phyloP scores from a whole-genome alignment of 345 rosid genomes.

The Gynandropsis gynandra region DNA sequence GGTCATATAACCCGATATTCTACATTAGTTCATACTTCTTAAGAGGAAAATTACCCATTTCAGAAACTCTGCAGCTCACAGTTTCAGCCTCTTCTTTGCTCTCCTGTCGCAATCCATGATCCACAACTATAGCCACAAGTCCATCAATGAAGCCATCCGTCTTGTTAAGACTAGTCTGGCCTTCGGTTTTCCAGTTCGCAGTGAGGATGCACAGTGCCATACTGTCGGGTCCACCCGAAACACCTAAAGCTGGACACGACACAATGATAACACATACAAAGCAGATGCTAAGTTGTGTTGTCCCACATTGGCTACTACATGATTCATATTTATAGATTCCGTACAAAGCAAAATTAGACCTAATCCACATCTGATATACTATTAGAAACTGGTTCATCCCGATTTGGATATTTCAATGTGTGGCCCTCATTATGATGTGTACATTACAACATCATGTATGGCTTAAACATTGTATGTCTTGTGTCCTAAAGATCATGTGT shows the following conservation, averaged over 20 bases:
- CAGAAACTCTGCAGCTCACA: conserved; percentile 55
- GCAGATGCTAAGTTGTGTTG: too few relatives aligned
- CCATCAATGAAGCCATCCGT: conserved; percentile 56
- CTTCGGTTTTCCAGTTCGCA: conserved; percentile 70
- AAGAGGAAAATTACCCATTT: conserved; percentile 54
- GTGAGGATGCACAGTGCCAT: conserved; percentile 80
- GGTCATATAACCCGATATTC: not conserved
- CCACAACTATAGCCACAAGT: conserved; percentile 73
- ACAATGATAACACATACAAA: not conserved
- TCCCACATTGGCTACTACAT: too few relatives aligned
- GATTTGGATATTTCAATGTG: too few relatives aligned
- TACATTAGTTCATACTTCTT: conserved; percentile 10
- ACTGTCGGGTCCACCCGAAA: conserved; percentile 95
- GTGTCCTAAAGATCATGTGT: too few relatives aligned
- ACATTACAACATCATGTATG: too few relatives aligned
- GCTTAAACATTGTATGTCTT: too few relatives aligned
- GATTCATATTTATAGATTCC: too few relatives aligned
- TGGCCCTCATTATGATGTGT: too few relatives aligned
- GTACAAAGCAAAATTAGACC: too few relatives aligned
- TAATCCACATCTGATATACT: too few relatives aligned
- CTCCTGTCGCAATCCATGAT: conserved; percentile 76
- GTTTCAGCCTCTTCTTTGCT: conserved; percentile 66
- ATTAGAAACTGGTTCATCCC: too few relatives aligned
- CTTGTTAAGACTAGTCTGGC: conserved; percentile 24
- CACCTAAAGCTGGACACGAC: conserved; percentile 57